Conservation (phyloP, 179 eudicot genomes). For the Nepenthes alata region DNA sequence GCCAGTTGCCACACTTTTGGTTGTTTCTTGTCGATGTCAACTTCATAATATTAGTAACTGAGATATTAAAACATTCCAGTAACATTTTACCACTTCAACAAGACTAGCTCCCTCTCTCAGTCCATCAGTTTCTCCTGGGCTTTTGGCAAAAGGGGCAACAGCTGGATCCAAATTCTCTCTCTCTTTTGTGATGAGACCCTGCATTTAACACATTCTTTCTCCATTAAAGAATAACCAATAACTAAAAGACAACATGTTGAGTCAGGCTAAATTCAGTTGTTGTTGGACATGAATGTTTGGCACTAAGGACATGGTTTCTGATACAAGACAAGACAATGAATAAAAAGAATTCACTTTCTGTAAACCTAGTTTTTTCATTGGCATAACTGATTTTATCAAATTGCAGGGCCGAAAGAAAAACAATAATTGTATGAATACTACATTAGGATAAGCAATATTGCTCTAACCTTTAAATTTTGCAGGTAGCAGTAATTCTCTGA, state of each 20-base stretch:
- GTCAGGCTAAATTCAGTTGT: no score
- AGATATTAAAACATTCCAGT: background rate
- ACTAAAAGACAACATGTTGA: background rate
- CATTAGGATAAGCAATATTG: no score
- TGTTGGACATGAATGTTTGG: no score
- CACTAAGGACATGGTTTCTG: no score
- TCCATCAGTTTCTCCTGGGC: conserved; percentile 39
- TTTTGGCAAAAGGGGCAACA: conserved; percentile 76
- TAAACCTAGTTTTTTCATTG: no score
- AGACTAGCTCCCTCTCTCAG: conserved; percentile 82
- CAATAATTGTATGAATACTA: no score
- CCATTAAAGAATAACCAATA: background rate
- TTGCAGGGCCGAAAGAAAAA: no score
- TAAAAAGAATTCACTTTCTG: background rate
- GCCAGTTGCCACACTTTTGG: no score
- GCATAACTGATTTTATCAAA: no score
- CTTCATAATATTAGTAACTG: background rate
- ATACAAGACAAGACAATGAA: no score
- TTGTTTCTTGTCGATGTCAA: background rate
- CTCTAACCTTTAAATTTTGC: no score
- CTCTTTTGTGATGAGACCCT: conserved; percentile 84
- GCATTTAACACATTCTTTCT: conserved; percentile 14
- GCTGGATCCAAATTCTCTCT: conserved; percentile 74
- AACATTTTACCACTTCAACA: conserved; percentile 76
- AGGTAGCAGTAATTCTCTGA: no score